These are phyloP conservation scores for Beverwykella pulmonaria DNA, from an alignment of 495 filamentous ascomycete species.

Conservation along the genomic window DNA sequence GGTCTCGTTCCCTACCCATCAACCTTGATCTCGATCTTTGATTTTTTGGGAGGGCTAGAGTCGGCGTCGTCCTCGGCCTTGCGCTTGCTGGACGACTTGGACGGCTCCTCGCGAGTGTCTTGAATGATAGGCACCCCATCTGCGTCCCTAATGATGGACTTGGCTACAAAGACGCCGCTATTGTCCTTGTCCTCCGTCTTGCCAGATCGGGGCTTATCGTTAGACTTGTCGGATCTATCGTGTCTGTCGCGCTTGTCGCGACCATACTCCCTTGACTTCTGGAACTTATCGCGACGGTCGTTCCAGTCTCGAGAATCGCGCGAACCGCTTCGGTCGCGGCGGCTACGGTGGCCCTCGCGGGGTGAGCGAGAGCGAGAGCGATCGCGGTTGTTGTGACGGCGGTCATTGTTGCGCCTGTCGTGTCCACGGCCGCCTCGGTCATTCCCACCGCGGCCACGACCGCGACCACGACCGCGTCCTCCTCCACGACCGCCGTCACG, in stretches of 20 bases:
- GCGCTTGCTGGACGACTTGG: slow-evolving; percentile 4
- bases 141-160: not conserved
- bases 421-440: slow-evolving; percentile 18
- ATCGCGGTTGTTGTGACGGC: slow-evolving; percentile 8
- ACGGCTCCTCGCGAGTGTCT: slow-evolving; percentile 3
- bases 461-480: slow-evolving; percentile 28
- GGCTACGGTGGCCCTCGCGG: slow-evolving; percentile 21
- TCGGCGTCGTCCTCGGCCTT: slow-evolving; percentile 16
- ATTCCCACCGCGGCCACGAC: slow-evolving; percentile 33
- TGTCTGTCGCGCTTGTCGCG: not conserved
- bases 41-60: slow-evolving; percentile 5
- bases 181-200: not conserved
- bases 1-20: slow-evolving; percentile 4
- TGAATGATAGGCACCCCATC: slow-evolving; percentile 10
- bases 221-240: not conserved
- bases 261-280: slow-evolving; percentile 8
- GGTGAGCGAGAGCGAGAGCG: slow-evolving; percentile 34
- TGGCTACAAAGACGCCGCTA: not conserved
- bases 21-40: slow-evolving; percentile 25
- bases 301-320: slow-evolving; percentile 31
- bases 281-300: slow-evolving; percentile 25
- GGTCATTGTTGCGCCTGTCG: slow-evolving; percentile 17
- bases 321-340: slow-evolving; percentile 30
- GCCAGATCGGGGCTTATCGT: not conserved
- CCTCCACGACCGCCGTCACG: slow-evolving; percentile 1